These are phyloP conservation scores for Phytopythium boreale DNA, from an alignment of 352 stramenopile genomes.

Conservation along the genomic window DNA sequence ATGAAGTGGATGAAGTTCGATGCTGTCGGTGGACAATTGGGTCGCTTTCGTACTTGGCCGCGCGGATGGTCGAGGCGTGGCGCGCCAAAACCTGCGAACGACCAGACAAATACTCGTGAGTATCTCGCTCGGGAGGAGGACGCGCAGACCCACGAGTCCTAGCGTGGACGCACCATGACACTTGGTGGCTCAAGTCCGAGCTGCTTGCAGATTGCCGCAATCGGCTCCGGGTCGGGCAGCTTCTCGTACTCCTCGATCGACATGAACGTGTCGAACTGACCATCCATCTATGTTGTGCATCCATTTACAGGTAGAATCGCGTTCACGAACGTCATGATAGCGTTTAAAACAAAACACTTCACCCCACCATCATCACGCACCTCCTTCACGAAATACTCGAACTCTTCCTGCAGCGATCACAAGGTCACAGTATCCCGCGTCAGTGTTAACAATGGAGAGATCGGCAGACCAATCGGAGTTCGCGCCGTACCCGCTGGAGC, in stretches of 20 bases:
- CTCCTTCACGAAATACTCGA: constrained; percentile 63
- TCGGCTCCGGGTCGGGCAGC: constrained; percentile 45
- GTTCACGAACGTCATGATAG: neutral
- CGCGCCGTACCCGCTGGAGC: constrained; percentile 42
- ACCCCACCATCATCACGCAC: constrained; percentile 13
- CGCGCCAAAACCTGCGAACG: constrained; percentile 33
- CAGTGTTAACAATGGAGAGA: neutral
- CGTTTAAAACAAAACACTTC: neutral
- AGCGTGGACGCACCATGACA: constrained; percentile 29
- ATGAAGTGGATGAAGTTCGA: neutral
- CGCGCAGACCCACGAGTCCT: neutral
- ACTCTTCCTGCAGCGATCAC: constrained; percentile 45
- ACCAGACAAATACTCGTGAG: neutral
- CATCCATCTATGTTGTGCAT: constrained; percentile 39
- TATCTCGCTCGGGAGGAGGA: neutral
- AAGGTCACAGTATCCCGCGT: neutral
- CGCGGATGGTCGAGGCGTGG: constrained; percentile 48
- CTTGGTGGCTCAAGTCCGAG: constrained; percentile 50
- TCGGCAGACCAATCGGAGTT: neutral
- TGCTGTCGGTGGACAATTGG: too few relatives aligned
- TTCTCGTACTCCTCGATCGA: constrained; percentile 34
- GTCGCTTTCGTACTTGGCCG: constrained; percentile 47
- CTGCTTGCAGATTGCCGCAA: constrained; percentile 44
- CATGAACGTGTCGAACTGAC: constrained; percentile 64
- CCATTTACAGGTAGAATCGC: neutral